A percentile compares a stretch with the other conserved stretches of the same genome.
Evolutionary conservation across 306 rosid genomes (phyloP).

Genomic region (Pyrus betulifolia): DNA sequence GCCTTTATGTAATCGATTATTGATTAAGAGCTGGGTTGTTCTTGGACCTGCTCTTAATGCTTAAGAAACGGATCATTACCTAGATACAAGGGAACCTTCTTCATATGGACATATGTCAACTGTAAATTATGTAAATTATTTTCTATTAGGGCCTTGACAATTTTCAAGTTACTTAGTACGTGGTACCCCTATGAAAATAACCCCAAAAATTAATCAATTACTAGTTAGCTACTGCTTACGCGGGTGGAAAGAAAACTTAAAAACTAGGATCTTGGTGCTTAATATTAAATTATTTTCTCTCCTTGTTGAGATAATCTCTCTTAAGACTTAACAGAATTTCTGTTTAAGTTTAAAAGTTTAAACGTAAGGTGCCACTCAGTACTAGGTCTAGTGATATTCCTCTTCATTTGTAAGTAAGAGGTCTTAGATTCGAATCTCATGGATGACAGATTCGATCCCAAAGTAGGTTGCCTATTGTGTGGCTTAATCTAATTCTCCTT

Average conservation of each 20-base stretch:
- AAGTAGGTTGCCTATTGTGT: no score
- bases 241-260: no score
- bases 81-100: background rate
- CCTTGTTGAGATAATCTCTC: no score
- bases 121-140: background rate
- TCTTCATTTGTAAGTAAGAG: rapidly evolving
- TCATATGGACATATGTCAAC: background rate
- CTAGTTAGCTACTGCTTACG: no score
- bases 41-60: slow-evolving; percentile 5
- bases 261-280: no score
- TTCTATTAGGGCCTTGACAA: background rate
- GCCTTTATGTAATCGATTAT: background rate
- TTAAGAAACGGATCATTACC: background rate
- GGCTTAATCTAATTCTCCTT: rapidly evolving
- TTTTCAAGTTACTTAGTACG: background rate
- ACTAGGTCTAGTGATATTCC: rapidly evolving
- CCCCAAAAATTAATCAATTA: no score
- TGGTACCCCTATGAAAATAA: no score
- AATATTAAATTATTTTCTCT: no score
- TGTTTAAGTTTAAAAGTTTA: no score
- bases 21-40: background rate
- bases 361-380: no score
- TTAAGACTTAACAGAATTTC: no score
- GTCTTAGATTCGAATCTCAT: no score
- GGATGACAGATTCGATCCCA: rapidly evolving